Evolutionary conservation across 768 basidiomycete species (phyloP).

Genomic region (Termitomyces sp.): DNA sequence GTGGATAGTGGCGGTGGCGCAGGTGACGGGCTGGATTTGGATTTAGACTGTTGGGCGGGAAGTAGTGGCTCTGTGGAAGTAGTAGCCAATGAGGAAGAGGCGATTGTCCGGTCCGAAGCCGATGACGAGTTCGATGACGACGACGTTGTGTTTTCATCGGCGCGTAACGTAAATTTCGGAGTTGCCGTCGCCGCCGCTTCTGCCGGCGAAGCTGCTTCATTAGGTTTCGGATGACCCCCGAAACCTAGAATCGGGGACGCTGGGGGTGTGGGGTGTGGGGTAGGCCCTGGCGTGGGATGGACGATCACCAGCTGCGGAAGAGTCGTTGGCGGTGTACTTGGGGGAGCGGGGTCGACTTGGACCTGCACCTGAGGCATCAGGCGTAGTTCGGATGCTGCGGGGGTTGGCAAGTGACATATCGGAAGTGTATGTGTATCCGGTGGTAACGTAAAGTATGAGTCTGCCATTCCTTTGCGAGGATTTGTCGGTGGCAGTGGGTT

Average conservation of each 20-base stretch:
- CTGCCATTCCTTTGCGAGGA: conserved; percentile 3
- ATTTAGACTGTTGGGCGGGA: neutral
- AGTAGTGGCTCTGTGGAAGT: neutral
- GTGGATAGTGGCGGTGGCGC: conserved; percentile 1
- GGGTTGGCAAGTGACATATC: conserved; percentile 10
- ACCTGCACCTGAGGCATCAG: conserved; percentile 7
- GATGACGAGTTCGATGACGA: conserved; percentile 6
- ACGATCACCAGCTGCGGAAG: conserved; percentile 64
- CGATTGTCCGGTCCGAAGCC: conserved; percentile 4
- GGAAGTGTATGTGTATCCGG: neutral
- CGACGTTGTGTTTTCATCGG: conserved; percentile 6
- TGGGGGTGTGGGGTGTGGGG: conserved; percentile 77
- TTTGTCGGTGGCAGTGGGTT: conserved; percentile 24
- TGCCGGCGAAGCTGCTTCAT: neutral
- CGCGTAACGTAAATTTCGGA: conserved; percentile 1
- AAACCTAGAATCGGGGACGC: conserved; percentile 44
- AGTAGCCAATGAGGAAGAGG: conserved; percentile 2
- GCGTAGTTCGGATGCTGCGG: conserved; percentile 11
- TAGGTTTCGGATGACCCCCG: neutral
- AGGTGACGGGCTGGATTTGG: neutral
- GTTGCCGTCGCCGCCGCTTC: neutral
- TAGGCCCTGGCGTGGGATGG: conserved; percentile 74
- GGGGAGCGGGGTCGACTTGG: conserved; percentile 3
- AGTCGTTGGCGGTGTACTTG: conserved; percentile 11
- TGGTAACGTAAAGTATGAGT: neutral